A percentile compares a stretch with the other conserved stretches of the same genome.
phyloP scores from a whole-genome alignment of 1,284 basidiomycete species.

The Boletus semigastroideus region DNA sequence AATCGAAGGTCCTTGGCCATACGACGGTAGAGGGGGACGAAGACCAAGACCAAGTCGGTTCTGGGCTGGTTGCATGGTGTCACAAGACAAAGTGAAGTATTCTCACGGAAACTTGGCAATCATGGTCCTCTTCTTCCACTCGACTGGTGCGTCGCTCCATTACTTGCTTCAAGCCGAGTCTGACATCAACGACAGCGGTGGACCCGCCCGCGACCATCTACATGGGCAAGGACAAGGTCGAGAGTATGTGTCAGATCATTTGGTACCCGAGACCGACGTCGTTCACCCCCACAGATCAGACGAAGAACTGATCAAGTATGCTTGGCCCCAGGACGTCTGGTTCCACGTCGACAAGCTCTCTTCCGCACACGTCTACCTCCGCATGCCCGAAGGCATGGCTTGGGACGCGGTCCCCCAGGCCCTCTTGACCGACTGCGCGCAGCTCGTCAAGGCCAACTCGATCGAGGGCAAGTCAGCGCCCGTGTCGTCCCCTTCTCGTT shows the following conservation, averaged over 20 bases:
- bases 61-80: slow-evolving; percentile 65
- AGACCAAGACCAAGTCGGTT: slow-evolving; percentile 83
- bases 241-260: slow-evolving; percentile 63
- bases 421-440: slow-evolving; percentile 84
- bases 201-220: slow-evolving; percentile 77
- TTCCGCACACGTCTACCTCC: slow-evolving; percentile 92
- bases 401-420: slow-evolving; percentile 88
- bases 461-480: slow-evolving; percentile 78
- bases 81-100: too few species aligned
- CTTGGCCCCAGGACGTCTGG: slow-evolving; percentile 80
- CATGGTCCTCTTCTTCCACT: slow-evolving; percentile 75
- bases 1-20: slow-evolving; percentile 84
- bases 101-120: slow-evolving; percentile 14
- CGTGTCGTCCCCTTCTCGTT: neutral
- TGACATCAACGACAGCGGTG: slow-evolving; percentile 37
- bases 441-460: slow-evolving; percentile 96
- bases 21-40: slow-evolving; percentile 79
- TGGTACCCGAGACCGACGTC: slow-evolving; percentile 6
- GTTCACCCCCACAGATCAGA: slow-evolving; percentile 51
- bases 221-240: slow-evolving; percentile 96
- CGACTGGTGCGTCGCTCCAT: slow-evolving; percentile 52
- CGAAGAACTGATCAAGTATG: slow-evolving; percentile 93
- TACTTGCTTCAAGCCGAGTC: too few species aligned
- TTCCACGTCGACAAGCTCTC: slow-evolving; percentile 91
- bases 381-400: slow-evolving; percentile 74